Evolutionary conservation across 129 eudicot genomes (phyloP).

Genomic region (Lactuca saligna): DNA sequence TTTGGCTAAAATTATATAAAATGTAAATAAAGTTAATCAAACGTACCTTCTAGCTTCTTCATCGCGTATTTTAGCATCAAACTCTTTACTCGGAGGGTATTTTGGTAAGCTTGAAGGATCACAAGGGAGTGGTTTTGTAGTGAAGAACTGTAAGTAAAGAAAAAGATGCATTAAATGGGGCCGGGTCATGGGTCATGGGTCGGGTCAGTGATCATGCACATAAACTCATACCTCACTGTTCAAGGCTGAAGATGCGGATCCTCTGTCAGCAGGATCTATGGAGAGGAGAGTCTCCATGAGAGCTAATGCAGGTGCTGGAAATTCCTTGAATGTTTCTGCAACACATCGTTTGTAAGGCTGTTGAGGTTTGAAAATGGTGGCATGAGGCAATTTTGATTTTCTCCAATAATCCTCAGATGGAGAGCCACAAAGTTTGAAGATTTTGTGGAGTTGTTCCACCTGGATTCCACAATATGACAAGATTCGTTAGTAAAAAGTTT

Average conservation of each 20-base stretch:
- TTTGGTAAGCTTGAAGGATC: slow-evolving; percentile 83
- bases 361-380: slow-evolving; percentile 83
- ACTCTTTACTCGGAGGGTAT: slow-evolving; percentile 92
- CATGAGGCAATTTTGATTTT: slow-evolving; percentile 73
- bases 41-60: slow-evolving; percentile 84
- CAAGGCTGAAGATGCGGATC: slow-evolving; percentile 76
- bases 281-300: slow-evolving; percentile 80
- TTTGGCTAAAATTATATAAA: background rate
- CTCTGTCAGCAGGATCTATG: slow-evolving; percentile 82
- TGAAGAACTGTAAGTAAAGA: slow-evolving; percentile 56
- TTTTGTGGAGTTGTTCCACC: slow-evolving; percentile 94
- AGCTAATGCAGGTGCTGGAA: slow-evolving; percentile 75
- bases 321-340: slow-evolving; percentile 71
- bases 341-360: slow-evolving; percentile 69
- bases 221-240: slow-evolving; percentile 59
- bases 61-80: slow-evolving; percentile 77
- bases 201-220: background rate
- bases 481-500: slow-evolving; percentile 15
- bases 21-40: background rate
- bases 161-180: background rate
- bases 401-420: slow-evolving; percentile 88
- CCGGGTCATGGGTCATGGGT: background rate
- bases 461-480: slow-evolving; percentile 35
- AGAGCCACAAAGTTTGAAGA: slow-evolving; percentile 94
- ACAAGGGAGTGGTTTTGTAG: slow-evolving; percentile 76